Percentiles rank a stretch among this genome's conserved stretches.
Conservation (phyloP, 2,329 filamentous ascomycete species). For the Nemania abortiva region DNA sequence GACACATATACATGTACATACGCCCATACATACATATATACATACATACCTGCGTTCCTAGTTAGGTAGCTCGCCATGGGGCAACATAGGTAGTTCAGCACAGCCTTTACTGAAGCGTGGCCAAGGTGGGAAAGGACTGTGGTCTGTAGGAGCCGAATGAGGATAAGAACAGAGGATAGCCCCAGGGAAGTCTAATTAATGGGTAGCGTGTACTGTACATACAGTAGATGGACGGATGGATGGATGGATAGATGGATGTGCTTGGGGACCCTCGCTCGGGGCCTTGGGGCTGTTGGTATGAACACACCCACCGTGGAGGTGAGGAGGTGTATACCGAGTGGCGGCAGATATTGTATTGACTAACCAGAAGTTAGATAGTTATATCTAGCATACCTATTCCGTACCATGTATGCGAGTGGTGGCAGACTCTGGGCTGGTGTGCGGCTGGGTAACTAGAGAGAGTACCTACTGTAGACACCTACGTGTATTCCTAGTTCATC, state of each 20-base stretch:
- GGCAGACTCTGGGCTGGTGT: too few relatives aligned
- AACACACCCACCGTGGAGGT: constrained; percentile 22
- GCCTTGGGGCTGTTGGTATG: constrained; percentile 11
- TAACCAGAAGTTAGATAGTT: too few relatives aligned
- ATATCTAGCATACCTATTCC: not conserved
- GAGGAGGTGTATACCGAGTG: constrained; percentile 18
- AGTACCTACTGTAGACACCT: not conserved
- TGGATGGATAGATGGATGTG: too few relatives aligned
- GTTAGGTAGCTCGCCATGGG: not conserved
- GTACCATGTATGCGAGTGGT: not conserved
- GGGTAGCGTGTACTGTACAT: constrained; percentile 24
- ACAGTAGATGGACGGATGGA: too few relatives aligned
- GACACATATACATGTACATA: not conserved
- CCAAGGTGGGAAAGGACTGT: constrained; percentile 30
- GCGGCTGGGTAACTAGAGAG: not conserved
- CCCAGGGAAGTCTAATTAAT: constrained; percentile 24
- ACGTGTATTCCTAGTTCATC: not conserved
- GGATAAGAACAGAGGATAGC: constrained; percentile 27
- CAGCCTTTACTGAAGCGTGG: constrained; percentile 6
- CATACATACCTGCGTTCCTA: not conserved
- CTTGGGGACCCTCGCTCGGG: constrained; percentile 14
- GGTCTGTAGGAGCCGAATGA: constrained; percentile 23
- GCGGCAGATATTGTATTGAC: not conserved
- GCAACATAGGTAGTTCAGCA: constrained; percentile 12
- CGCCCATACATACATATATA: not conserved